Percentiles rank a stretch among this genome's conserved stretches.
phyloP scores from a whole-genome alignment of 768 basidiomycete species.

The Stropharia rugosoannulata region DNA sequence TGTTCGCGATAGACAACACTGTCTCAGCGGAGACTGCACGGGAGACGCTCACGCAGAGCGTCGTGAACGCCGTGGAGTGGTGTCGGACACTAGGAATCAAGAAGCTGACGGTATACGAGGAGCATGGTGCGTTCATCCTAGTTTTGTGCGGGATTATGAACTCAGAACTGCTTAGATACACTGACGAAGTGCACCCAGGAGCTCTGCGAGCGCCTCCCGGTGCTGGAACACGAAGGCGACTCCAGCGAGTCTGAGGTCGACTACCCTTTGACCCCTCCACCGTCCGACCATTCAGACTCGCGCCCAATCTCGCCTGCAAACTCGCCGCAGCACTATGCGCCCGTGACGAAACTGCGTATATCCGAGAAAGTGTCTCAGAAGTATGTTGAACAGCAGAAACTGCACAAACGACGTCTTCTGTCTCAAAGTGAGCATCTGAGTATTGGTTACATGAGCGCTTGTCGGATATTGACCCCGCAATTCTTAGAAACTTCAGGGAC shows the following conservation, averaged over 20 bases:
- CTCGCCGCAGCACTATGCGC: constrained; percentile 13
- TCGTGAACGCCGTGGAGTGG: constrained; percentile 56
- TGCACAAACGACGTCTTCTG: constrained; percentile 6
- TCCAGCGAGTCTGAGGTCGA: constrained; percentile 55
- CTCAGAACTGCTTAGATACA: constrained; percentile 29
- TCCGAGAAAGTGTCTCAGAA: constrained; percentile 7
- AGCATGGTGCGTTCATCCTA: constrained; percentile 50
- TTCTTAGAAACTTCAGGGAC: neutral
- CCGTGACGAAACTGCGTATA: constrained; percentile 19
- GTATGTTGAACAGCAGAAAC: neutral
- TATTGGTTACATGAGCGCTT: neutral
- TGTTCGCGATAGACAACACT: constrained; percentile 50
- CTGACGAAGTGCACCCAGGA: constrained; percentile 38
- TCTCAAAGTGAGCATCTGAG: constrained; percentile 1
- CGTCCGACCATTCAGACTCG: constrained; percentile 70
- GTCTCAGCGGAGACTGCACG: constrained; percentile 34
- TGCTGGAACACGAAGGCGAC: constrained; percentile 23
- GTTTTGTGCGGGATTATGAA: neutral
- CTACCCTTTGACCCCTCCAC: constrained; percentile 77
- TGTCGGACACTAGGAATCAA: constrained; percentile 61
- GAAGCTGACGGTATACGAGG: constrained; percentile 71
- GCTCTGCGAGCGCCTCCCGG: constrained; percentile 38
- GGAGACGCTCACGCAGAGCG: constrained; percentile 48
- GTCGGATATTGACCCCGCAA: neutral
- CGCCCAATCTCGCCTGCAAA: constrained; percentile 56